Base-by-base conservation (phyloP, 2,329 filamentous ascomycete species). In the Escovopsis sp. region DNA sequence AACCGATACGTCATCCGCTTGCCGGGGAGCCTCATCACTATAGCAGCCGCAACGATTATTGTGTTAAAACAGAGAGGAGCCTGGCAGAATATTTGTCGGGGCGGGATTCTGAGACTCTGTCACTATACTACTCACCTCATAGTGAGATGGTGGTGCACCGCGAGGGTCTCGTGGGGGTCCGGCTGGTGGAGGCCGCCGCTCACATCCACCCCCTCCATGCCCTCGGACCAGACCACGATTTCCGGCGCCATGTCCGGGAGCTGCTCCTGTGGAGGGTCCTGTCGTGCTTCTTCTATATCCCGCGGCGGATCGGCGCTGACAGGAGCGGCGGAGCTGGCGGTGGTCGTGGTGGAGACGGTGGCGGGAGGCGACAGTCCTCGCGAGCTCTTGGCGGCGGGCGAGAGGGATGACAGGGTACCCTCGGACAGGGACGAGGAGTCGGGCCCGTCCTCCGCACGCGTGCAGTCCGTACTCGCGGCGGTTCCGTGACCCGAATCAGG, bases 201-300 rank as follows among this genome's bases (percentile, higher is more conserved):
- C 18, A 57, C 33, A 19, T 60, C 59, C 28, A 32, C 1, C 11
- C 23, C 23, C 23, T 32, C 28, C 57, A 66, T 64, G 12, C 61
- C 55, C 43, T 61, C 65, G 28, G 64, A 66, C 59, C 64, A 66
- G 15, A 68, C 67, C 4, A 68, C 52, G 26, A 69, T 69, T 46
- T 66, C 65, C 4, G 61, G 56, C 4, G 59, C 61, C 32, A 62
- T 59, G 33, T 66, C 60, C 38, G 55, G 56, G 6, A 54, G 50
- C 19, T 53, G 47, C 38, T 61, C 57, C 6, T 19, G 58, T 18
- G 58, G 58, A 42, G 51, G 60, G 39, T 53, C 54, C 48, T 55
- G 53, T 39, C 54, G 50, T 28, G 23, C 4, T 23, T 23, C 23
- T 23, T 23, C 23, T 57, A 59, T 50, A 54, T 42, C 19, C 28